Evolutionary conservation across 805 yeast species (phyloP).

Genomic region (Suhomyces vadensis): DNA sequence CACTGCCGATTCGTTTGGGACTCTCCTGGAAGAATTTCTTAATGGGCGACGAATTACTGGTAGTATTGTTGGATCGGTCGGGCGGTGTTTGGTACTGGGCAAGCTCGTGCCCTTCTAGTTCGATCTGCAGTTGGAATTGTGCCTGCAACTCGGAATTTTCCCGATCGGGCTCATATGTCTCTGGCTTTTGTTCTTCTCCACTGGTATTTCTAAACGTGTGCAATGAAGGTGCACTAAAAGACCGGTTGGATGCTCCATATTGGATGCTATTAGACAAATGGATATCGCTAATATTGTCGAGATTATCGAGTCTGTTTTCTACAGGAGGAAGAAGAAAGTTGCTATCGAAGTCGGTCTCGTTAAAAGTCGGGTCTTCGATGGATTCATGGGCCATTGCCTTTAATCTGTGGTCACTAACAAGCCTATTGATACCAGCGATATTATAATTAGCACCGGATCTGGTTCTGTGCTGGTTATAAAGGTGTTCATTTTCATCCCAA

Average conservation of each 20-base stretch:
- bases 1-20: slow-evolving; percentile 28
- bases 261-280: slow-evolving; percentile 9
- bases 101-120: background rate
- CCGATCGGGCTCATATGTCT: no score
- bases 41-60: slow-evolving; percentile 32
- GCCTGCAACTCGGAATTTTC: background rate
- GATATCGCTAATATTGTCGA: slow-evolving; percentile 32
- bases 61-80: slow-evolving; percentile 5
- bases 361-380: slow-evolving; percentile 4
- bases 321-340: slow-evolving; percentile 11
- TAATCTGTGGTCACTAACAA: slow-evolving; percentile 20
- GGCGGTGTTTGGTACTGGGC: slow-evolving; percentile 14
- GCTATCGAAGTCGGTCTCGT: background rate
- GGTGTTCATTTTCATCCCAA: slow-evolving; percentile 30
- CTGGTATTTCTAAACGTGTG: slow-evolving; percentile 35
- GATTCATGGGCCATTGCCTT: slow-evolving; percentile 2
- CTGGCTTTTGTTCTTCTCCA: background rate
- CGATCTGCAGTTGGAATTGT: background rate
- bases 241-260: slow-evolving; percentile 18
- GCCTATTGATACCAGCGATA: slow-evolving; percentile 18
- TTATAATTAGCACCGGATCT: slow-evolving; percentile 24
- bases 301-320: slow-evolving; percentile 20
- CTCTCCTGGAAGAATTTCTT: slow-evolving; percentile 31
- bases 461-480: slow-evolving; percentile 25
- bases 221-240: slow-evolving; percentile 43